phyloP scores from a whole-genome alignment of 2,329 filamentous ascomycete genomes.

The Hymenoscyphus repandus region DNA sequence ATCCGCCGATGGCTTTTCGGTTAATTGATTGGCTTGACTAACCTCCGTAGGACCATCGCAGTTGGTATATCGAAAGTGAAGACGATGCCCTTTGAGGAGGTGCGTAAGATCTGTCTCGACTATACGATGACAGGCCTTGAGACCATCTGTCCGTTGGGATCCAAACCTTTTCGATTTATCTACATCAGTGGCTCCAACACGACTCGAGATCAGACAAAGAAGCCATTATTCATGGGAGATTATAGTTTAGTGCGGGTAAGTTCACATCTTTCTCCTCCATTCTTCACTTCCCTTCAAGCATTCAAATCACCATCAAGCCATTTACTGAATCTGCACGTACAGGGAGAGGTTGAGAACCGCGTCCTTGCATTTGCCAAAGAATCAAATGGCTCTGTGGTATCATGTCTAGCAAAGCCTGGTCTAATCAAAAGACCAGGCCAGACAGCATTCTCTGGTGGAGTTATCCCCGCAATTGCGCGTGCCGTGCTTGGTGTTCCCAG shows the following conservation, averaged over 20 bases:
- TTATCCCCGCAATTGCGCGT: constrained; percentile 18
- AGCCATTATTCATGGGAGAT: constrained; percentile 33
- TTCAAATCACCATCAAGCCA: background rate
- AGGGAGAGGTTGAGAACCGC: constrained; percentile 44
- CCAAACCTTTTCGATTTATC: constrained; percentile 40
- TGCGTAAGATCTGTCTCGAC: constrained; percentile 37
- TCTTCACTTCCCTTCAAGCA: background rate
- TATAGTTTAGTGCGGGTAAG: constrained; percentile 44
- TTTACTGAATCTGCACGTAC: background rate
- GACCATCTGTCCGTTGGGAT: constrained; percentile 25
- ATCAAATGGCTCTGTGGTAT: constrained; percentile 35
- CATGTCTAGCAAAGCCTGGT: constrained; percentile 39
- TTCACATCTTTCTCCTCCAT: background rate
- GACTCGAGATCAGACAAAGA: constrained; percentile 42
- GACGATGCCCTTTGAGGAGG: constrained; percentile 32
- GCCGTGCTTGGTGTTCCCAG: constrained; percentile 32
- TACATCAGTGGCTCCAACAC: constrained; percentile 43
- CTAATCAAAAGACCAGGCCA: constrained; percentile 34
- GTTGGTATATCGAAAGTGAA: constrained; percentile 36
- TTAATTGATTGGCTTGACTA: too few species aligned
- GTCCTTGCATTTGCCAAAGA: constrained; percentile 38
- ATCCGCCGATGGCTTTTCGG: background rate
- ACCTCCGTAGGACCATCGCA: constrained; percentile 35
- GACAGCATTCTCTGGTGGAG: background rate
- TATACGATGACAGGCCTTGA: constrained; percentile 34